Base-by-base conservation (phyloP, 148 eudicot species). In the Chenopodium formosanum region DNA sequence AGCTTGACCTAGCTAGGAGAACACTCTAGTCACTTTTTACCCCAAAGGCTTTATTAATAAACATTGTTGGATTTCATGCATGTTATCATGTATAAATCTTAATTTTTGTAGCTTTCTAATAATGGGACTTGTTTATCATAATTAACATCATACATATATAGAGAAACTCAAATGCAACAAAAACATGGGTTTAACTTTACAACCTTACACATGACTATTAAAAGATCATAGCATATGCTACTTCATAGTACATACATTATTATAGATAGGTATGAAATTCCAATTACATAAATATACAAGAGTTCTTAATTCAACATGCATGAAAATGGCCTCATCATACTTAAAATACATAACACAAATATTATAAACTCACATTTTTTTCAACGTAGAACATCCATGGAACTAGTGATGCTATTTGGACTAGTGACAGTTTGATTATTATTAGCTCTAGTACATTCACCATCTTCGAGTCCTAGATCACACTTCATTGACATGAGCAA, bases 401-500 rank as follows among this genome's bases (percentile, higher is more conserved):
- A 73, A 73, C 58, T 48, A 73, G 32, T 47, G 32, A 48, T 73
- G 58, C 76, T 47, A 73, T 73, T 73, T 12, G 76, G 60, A 48
- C 60, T 73, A 73, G 19, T 68, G 44, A 12, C 72, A 12, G 20
- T 29, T 68, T 68, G 40, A 68, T 68, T 68, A 9, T 69, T 68
- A 13, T 29, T 34, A 44, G 74, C 50, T 70, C 74, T 70, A 1
- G 66, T 50, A 4, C 17, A 48, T 58, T 50, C 53, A 50, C 52
- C 78, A 48, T 65, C 78, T 25, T 70, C 67, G 19, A 4, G 64
- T 11, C 67, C 81, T 25, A 63, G 64, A 53, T 75, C 86, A 44
- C 75, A 60, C 46, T 87, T 85, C 79, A 85, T 87, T 12, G 85
- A n/a, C 68, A 81, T 46, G 12, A 86, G 67, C 72, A 87, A 70